Conservation (phyloP, 164 flowering plant genomes). For the Magnolia sinica region DNA sequence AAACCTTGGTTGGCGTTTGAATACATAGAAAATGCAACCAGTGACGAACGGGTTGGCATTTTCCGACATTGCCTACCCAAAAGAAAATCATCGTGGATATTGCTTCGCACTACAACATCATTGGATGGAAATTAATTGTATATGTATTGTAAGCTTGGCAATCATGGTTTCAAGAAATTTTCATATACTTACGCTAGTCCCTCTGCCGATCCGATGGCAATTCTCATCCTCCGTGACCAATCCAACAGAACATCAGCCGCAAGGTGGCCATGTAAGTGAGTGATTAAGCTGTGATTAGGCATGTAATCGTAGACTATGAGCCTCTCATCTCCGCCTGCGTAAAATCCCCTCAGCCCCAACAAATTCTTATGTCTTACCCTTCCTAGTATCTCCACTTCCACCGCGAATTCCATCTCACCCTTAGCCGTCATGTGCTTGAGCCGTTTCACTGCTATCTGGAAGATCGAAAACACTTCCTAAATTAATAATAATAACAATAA, state of each 20-base stretch:
- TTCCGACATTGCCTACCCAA: no score
- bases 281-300: slow-evolving; percentile 68
- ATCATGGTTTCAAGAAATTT: background rate
- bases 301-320: slow-evolving; percentile 77
- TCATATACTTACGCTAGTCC: slow-evolving; percentile 63
- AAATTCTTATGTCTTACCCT: slow-evolving; percentile 74
- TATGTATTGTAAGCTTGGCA: no score
- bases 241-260: slow-evolving; percentile 47
- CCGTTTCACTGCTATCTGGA: slow-evolving; percentile 70
- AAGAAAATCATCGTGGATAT: no score
- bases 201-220: slow-evolving; percentile 65
- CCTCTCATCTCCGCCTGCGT: slow-evolving; percentile 67
- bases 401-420: slow-evolving; percentile 82
- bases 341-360: slow-evolving; percentile 63
- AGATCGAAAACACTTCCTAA: background rate
- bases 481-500: background rate
- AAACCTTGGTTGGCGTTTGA: no score
- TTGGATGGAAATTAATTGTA: no score
- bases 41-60: no score
- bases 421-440: slow-evolving; percentile 58
- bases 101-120: no score
- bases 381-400: slow-evolving; percentile 77
- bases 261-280: slow-evolving; percentile 66
- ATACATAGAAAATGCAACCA: no score
- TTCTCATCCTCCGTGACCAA: slow-evolving; percentile 52